phyloP scores from a whole-genome alignment of 2,329 filamentous ascomycete species.

The Fusarium tanahbumbuense region DNA sequence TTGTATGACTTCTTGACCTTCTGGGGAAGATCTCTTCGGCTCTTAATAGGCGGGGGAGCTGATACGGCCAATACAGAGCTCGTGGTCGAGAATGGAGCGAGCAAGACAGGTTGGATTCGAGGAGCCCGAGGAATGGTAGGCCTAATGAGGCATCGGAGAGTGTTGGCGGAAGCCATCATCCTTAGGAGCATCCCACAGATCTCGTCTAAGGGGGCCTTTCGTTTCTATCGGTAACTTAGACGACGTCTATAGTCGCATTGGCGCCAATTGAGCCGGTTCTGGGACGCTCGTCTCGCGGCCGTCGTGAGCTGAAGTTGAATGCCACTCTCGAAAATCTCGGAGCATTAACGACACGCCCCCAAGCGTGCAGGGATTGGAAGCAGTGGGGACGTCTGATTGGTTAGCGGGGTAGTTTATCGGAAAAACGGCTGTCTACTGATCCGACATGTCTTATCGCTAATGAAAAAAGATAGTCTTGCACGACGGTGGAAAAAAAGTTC shows the following conservation, averaged over 20 bases:
- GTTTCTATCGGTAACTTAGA: slow-evolving; percentile 3
- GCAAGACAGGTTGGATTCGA: slow-evolving; percentile 49
- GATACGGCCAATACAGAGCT: slow-evolving; percentile 46
- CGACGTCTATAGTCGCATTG: slow-evolving; percentile 44
- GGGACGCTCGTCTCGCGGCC: slow-evolving; percentile 38
- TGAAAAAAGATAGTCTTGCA: slow-evolving; percentile 34
- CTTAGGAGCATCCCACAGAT: slow-evolving; percentile 1
- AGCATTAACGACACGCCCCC: slow-evolving; percentile 43
- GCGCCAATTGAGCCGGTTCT: slow-evolving; percentile 47
- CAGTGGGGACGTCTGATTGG: slow-evolving; percentile 34
- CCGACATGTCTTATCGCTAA: slow-evolving; percentile 47
- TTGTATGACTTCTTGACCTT: slow-evolving; percentile 65
- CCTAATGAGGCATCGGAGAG: slow-evolving; percentile 57
- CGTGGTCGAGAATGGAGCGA: slow-evolving; percentile 58
- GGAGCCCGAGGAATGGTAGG: slow-evolving; percentile 50
- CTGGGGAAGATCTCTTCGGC: slow-evolving; percentile 51
- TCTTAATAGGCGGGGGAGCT: slow-evolving; percentile 49
- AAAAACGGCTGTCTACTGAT: slow-evolving; percentile 45
- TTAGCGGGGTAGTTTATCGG: slow-evolving; percentile 10
- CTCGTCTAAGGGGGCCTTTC: slow-evolving; percentile 1
- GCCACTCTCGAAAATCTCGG: slow-evolving; percentile 47
- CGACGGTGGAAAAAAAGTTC: slow-evolving; percentile 41
- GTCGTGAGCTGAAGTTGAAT: slow-evolving; percentile 45
- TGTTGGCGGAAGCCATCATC: slow-evolving; percentile 55
- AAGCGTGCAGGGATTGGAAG: slow-evolving; percentile 15